Evolutionary conservation across 1,139 yeast genomes (phyloP).

Genomic region (Candida frijolesensis): DNA sequence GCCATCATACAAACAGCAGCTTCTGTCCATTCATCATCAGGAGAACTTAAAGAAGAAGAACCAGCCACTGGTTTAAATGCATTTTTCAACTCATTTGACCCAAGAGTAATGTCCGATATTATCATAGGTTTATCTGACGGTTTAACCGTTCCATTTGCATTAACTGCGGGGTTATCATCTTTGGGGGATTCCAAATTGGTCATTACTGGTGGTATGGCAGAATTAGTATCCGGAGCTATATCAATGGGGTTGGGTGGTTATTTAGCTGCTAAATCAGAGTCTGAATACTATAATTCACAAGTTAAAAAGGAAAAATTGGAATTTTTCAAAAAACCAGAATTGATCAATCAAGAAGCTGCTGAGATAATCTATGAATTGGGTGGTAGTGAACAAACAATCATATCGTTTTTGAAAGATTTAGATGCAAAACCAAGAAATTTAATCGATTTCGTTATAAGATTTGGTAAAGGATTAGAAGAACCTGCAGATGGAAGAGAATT

Average conservation of each 20-base stretch:
- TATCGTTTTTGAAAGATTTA: conserved; percentile 67
- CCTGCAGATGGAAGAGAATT: conserved; percentile 80
- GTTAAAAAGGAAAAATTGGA: conserved; percentile 70
- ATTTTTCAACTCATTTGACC: conserved; percentile 52
- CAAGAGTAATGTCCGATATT: conserved; percentile 78
- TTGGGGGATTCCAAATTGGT: conserved; percentile 75
- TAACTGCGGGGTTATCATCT: conserved; percentile 80
- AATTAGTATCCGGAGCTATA: conserved; percentile 78
- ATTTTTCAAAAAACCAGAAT: conserved; percentile 65
- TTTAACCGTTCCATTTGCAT: conserved; percentile 80
- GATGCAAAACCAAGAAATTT: conserved; percentile 67
- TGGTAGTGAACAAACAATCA: conserved; percentile 65
- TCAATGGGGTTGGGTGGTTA: conserved; percentile 88
- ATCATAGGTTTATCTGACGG: conserved; percentile 83
- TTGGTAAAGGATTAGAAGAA: conserved; percentile 76
- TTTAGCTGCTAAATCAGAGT: conserved; percentile 78
- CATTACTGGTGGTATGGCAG: conserved; percentile 86
- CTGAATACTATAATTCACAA: conserved; percentile 69
- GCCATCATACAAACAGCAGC: conserved; percentile 29
- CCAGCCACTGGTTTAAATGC: conserved; percentile 26
- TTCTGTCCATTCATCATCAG: conserved; percentile 20
- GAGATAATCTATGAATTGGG: conserved; percentile 73
- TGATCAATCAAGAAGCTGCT: conserved; percentile 66
- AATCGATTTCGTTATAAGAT: conserved; percentile 72
- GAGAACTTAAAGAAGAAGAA: conserved; percentile 25